Conservation (phyloP, 2,329 filamentous ascomycete species). For the Alternaria tenuissima region DNA sequence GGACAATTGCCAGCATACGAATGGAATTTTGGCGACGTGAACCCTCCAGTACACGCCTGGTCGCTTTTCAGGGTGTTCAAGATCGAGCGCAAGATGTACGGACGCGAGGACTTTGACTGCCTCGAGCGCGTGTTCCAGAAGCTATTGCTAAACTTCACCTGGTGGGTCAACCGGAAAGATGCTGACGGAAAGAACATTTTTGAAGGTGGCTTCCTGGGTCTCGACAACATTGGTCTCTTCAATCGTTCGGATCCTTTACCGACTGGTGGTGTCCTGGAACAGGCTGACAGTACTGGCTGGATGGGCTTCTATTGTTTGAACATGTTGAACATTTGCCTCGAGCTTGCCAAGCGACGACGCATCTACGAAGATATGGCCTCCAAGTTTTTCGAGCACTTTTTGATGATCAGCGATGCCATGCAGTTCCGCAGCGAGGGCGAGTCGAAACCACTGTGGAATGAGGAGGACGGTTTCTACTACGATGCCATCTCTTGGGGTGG, state of each 20-base stretch:
- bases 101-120: conserved; percentile 92
- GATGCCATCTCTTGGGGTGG: conserved; percentile 97
- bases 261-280: conserved; percentile 91
- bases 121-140: conserved; percentile 97
- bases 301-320: conserved; percentile 97
- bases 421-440: conserved; percentile 71
- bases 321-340: conserved; percentile 96
- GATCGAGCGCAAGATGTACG: conserved; percentile 97
- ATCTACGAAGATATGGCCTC: conserved; percentile 97
- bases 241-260: conserved; percentile 95
- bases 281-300: conserved; percentile 97
- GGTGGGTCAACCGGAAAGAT: conserved; percentile 99
- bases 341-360: conserved; percentile 91
- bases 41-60: conserved; percentile 96
- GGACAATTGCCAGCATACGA: conserved; percentile 93
- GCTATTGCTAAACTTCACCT: conserved; percentile 93
- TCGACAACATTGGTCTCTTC: conserved; percentile 98
- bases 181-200: conserved; percentile 95
- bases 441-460: conserved; percentile 92
- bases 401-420: conserved; percentile 98
- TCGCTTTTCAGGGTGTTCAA: conserved; percentile 96
- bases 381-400: conserved; percentile 99
- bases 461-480: conserved; percentile 97
- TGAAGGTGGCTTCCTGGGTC: conserved; percentile 91
- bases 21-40: conserved; percentile 98